Base-by-base conservation (phyloP, 2,329 filamentous ascomycete genomes). In the Colletotrichum destructivum region DNA sequence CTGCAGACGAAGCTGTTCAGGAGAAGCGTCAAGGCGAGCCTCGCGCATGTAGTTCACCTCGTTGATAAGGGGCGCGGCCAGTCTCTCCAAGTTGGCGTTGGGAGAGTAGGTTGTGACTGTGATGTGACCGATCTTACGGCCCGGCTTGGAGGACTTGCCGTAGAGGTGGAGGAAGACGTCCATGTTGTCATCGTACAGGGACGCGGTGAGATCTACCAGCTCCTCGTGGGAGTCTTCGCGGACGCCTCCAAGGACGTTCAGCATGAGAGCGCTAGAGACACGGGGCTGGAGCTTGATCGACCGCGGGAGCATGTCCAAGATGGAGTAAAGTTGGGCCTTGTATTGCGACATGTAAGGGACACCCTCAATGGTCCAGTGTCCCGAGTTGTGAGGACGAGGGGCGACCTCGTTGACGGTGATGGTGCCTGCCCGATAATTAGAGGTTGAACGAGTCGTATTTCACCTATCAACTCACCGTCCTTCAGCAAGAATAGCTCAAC, bases 81-180 rank as follows among this genome's bases (percentile, higher is more conserved):
- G 85, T 79, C 80, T 74, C 71, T 88, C 85, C 18, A 90, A 82
- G n/a, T 92, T 90, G 76, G 91, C 87, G 47, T 88, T 84, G 78
- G 95, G 90, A 0, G 89, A 90, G 15, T 88, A 86, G 1, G 91
- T 91, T 2, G 93, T 93, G 47, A 97, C 84, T 0, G 95, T 98
- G 75, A 99, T 90, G 81, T 99, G 96, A 13, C 96, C 96, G 84
- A 98, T 98, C 82, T 98, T 99, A 56, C 96, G 92, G 44, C 94
- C 93, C 5, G 94, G 94, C 76, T 95, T 94, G 35, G 95, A 93
- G 57, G 89, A 90, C 83, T 98, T 98, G 78, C 95, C 95, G 83
- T 99, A 99, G 57, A 98, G 89, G 78, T 99, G 96, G 13, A 98
- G 87, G 63, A 86, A 88, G 16, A 88, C 82, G 62, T 86, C 88